Base-by-base conservation (phyloP, 2,329 filamentous ascomycete species). In the Xylariaceae sp. region DNA sequence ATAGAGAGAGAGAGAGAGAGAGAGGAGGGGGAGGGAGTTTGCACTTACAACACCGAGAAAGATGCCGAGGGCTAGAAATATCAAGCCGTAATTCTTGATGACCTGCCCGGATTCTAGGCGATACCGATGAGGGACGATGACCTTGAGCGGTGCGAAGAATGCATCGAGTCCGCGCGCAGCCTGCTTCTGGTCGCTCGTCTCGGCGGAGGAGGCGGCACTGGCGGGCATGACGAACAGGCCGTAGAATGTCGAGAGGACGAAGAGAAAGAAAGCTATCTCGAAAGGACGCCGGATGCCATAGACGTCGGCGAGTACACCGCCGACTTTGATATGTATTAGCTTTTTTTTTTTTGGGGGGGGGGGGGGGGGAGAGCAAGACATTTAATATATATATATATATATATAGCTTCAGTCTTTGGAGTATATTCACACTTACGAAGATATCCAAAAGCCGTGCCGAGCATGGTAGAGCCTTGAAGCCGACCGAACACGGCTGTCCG, bases 261-360 rank as follows among this genome's bases (percentile, higher is more conserved):
- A 88, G 0, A 85, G 72, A 19, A 76, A 71, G 19, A 85, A 78
- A 0, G 86, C 85, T 0, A 82, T 75, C 43, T 83, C 76, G 63
- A 89, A 89, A 0, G 86, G 86, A 3, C 80, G 76, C 2, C 77
- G 72, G 54, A 88, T 85, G 9, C 82, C 80, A 55, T 83, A 84
- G 0, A 71, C 68, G 57, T 88, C 84, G 4, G 84, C 84, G 2
- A 87, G 73, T 45, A 86, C 69, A 3, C 86, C 86, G 4, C 86
- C 86, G 1, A 79, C 76, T 79, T 19, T 35, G 5, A 9, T 37
- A 29, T 12, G 32, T 34, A 5, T 55, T 31, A 48, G 41, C 44
- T 45, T 11, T 46, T 19, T 19, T n/a, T n/a, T n/a, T n/a, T n/a
- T n/a, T n/a, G n/a, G n/a, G 19, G 19, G 19, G 19, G 19, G 19